Evolutionary conservation across 1,284 basidiomycete genomes (phyloP), one percentile per base, ranked within the genome.

Genomic region (Ustilago hordei): DNA sequence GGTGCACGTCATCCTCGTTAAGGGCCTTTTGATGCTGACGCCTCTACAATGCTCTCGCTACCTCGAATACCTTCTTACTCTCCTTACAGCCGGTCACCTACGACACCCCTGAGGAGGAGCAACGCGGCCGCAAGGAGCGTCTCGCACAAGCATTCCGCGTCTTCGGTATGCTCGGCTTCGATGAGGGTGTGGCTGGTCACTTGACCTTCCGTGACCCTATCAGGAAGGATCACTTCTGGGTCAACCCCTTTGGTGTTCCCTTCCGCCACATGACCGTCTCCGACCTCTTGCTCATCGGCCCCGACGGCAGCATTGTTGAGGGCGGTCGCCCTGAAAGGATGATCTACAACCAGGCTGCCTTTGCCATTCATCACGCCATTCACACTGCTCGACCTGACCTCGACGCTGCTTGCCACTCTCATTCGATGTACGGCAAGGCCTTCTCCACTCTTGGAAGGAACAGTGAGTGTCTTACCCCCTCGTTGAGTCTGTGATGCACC

Each of bases 331-430:
- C 78, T 32, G 80, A 79, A 43, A 58, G 66, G 31, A 73, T 69
- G 69, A 35, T 80, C 50, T 80, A 79, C 72, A 81, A 81, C 63
- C 75, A 62, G 89, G 90, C 83, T 53, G 89, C 89, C 1, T 90
- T 88, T 77, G 89, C 88, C 65, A 89, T 89, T 64, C 89, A 90
- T 79, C 89, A 89, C 32, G 89, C 90, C 4, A 88, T 91, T 57
- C 90, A 91, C 81, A 86, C 87, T 15, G 89, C 89, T n/a, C 89
- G 91, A 28, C 90, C 90, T 0, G 91, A 92, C 78, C 88, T 91
- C 19, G 79, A 90, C 39, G 91, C 91, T 45, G 90, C 90, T 5
- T 91, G 91, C 6, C 91, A 92, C 84, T 90, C 89, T 19, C 91
- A 92, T 83, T 90, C 89, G 5, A 85, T 89, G 55, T 73, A 85